Evolutionary conservation across 345 rosid genomes (phyloP).

Genomic region (Lagerstroemia speciosa): DNA sequence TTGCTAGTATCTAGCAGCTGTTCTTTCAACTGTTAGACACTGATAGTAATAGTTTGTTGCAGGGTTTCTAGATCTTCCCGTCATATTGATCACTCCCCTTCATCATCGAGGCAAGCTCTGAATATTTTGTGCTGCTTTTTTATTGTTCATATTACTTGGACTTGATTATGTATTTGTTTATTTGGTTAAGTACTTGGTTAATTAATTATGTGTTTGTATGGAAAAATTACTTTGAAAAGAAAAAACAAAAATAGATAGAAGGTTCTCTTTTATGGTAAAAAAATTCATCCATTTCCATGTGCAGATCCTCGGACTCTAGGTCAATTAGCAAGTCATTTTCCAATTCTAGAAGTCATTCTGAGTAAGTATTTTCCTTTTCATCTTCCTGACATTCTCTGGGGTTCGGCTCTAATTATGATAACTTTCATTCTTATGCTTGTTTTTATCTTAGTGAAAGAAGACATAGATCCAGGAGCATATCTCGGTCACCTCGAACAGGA

Average conservation of each 20-base stretch:
- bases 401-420: background rate
- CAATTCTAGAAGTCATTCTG: slow-evolving; percentile 55
- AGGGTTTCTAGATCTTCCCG: slow-evolving; percentile 36
- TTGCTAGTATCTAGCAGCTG: background rate
- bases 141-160: slow-evolving; percentile 4
- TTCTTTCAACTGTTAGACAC: background rate
- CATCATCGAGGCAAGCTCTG: slow-evolving; percentile 25
- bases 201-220: background rate
- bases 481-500: slow-evolving; percentile 46
- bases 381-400: background rate
- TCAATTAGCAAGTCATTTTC: slow-evolving; percentile 48
- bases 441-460: slow-evolving; percentile 15
- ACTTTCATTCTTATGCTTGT: background rate
- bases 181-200: background rate
- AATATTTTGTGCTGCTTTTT: background rate
- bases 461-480: slow-evolving; percentile 56
- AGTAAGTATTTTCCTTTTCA: slow-evolving; percentile 25
- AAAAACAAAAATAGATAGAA: too few species aligned
- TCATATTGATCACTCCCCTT: slow-evolving; percentile 23
- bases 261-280: too few species aligned
- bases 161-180: background rate
- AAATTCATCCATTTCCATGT: too few species aligned
- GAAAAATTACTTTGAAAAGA: background rate
- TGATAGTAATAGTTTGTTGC: background rate
- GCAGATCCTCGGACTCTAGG: slow-evolving; percentile 46